These are phyloP conservation scores for Talaromyces sp. DNA, from an alignment of 2,329 filamentous ascomycete genomes.

Conservation along the genomic window DNA sequence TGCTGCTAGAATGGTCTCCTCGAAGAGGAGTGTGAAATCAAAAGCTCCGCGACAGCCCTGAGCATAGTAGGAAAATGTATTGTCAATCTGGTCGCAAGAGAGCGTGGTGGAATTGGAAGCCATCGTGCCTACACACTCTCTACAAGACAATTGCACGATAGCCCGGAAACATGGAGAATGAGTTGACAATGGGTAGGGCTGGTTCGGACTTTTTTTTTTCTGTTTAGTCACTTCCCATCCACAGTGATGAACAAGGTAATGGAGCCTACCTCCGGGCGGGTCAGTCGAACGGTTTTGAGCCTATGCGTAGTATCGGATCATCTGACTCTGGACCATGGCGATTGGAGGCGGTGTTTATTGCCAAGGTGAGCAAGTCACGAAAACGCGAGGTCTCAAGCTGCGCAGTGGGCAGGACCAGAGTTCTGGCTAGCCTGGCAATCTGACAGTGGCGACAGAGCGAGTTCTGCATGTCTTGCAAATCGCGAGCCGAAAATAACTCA, in stretches of 20 bases:
- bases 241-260: background rate
- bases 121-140: slow-evolving; percentile 9
- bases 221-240: background rate
- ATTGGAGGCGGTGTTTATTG: background rate
- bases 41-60: slow-evolving; percentile 33
- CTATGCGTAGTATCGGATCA: background rate
- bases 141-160: background rate
- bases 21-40: slow-evolving; percentile 43
- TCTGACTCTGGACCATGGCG: background rate
- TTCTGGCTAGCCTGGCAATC: background rate
- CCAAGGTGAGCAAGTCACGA: background rate
- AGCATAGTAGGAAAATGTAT: slow-evolving; percentile 28
- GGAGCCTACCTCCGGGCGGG: background rate
- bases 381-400: background rate
- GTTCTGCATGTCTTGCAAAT: background rate
- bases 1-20: slow-evolving; percentile 36
- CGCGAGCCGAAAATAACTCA: background rate
- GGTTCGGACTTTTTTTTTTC: background rate
- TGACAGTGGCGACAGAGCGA: background rate
- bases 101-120: slow-evolving; percentile 15
- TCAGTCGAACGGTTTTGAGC: background rate
- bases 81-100: slow-evolving; percentile 29
- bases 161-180: background rate
- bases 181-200: background rate
- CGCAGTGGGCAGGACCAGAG: background rate